Evolutionary conservation across 352 stramenopile genomes (phyloP).

Genomic region (Pythium sp.): DNA sequence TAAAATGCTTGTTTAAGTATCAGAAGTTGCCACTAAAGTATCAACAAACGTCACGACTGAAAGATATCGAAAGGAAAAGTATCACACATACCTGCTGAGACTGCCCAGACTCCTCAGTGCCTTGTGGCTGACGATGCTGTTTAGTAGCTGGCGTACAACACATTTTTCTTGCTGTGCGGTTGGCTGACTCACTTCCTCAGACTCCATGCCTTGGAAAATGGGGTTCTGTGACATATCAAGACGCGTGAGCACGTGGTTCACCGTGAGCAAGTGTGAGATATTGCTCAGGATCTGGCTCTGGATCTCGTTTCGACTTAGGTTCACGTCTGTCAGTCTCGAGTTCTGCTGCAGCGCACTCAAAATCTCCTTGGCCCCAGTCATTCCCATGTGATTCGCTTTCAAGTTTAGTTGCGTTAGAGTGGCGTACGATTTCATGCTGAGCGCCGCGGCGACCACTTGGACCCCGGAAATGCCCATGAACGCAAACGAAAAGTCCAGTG

Average conservation of each 20-base stretch:
- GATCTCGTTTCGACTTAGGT: constrained; percentile 40
- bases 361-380: constrained; percentile 26
- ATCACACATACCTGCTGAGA: constrained; percentile 20
- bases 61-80: neutral
- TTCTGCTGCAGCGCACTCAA: constrained; percentile 23
- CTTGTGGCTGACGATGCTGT: constrained; percentile 10
- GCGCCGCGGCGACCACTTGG: constrained; percentile 31
- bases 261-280: constrained; percentile 16
- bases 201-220: constrained; percentile 4
- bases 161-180: neutral
- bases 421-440: constrained; percentile 29
- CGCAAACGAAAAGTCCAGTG: constrained; percentile 41
- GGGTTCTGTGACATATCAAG: constrained; percentile 34
- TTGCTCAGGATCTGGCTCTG: constrained; percentile 19
- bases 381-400: constrained; percentile 29
- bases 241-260: constrained; percentile 27
- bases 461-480: constrained; percentile 32
- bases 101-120: constrained; percentile 17
- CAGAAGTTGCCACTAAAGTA: neutral
- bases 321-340: constrained; percentile 26
- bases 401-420: constrained; percentile 35
- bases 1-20: neutral
- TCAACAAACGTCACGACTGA: neutral
- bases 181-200: neutral
- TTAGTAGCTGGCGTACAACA: neutral